A percentile compares a stretch with the other conserved stretches of the same genome.
These are phyloP conservation scores for Tillandsia leiboldiana DNA, from an alignment of 176 grass and related monocot genomes.

Conservation along the genomic window DNA sequence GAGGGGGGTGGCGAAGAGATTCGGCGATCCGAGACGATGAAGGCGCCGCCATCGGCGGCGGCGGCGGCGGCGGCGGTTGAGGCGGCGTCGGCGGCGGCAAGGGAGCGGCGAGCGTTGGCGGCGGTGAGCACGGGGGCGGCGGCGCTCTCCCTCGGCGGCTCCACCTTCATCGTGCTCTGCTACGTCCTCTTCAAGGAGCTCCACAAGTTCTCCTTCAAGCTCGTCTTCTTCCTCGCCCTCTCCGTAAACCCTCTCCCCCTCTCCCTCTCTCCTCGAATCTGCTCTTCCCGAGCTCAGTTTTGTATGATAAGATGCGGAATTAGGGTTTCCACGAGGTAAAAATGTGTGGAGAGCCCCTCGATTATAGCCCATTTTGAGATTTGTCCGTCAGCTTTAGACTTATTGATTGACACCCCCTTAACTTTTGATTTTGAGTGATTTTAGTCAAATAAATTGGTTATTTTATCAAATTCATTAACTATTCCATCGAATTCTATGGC, in stretches of 20 bases:
- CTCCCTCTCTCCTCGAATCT: neutral
- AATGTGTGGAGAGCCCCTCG: no score
- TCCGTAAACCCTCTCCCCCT: conserved; percentile 29
- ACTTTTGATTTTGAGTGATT: no score
- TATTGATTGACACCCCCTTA: no score
- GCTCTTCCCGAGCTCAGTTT: neutral
- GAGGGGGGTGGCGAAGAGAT: neutral
- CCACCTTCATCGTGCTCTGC: conserved; percentile 90
- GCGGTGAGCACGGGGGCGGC: conserved; percentile 47
- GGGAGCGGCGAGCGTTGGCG: conserved; percentile 39
- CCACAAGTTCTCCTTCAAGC: conserved; percentile 98
- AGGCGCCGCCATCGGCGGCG: neutral
- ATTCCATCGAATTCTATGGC: no score
- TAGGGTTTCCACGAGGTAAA: no score
- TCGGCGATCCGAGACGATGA: neutral
- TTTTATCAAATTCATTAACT: no score
- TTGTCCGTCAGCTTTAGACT: no score
- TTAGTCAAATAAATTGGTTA: no score
- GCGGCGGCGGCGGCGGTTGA: conserved; percentile 24
- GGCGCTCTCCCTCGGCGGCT: conserved; percentile 68
- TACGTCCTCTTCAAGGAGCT: conserved; percentile 96
- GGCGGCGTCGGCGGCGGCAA: conserved; percentile 24
- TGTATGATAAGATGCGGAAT: neutral
- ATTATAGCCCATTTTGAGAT: no score
- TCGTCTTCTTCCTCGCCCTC: conserved; percentile 87